phyloP scores from a whole-genome alignment of 768 basidiomycete species.

The Naganishia vaughanmartiniae region DNA sequence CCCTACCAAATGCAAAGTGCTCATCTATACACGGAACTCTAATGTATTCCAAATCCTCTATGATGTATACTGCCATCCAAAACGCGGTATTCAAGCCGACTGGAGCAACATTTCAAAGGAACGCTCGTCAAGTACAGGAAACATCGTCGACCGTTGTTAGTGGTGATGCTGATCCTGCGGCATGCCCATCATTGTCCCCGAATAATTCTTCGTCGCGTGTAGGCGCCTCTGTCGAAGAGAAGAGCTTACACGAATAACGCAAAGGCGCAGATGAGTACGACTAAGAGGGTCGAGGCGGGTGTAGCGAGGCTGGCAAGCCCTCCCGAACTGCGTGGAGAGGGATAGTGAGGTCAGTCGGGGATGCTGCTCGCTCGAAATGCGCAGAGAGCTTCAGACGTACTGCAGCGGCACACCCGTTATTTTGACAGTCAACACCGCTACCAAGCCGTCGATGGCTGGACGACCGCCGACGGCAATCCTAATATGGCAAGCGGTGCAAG shows the following conservation, averaged over 20 bases:
- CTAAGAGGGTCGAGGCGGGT: not conserved
- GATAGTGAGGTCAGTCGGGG: not conserved
- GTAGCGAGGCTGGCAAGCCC: not conserved
- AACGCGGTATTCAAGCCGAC: not conserved
- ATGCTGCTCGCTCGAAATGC: no score
- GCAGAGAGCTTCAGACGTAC: not conserved
- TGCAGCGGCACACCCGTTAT: constrained; percentile 54
- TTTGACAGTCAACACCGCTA: constrained; percentile 72
- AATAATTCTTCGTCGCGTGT: no score
- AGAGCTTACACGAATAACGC: constrained; percentile 6
- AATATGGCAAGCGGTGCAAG: not conserved
- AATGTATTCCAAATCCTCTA: constrained; percentile 14
- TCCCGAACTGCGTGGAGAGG: not conserved
- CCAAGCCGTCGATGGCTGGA: constrained; percentile 71
- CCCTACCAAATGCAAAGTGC: constrained; percentile 1
- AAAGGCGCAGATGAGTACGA: not conserved
- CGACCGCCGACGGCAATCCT: constrained; percentile 39
- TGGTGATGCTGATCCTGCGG: no score
- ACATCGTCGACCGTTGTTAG: no score
- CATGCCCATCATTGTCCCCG: not conserved
- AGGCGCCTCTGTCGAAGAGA: not conserved
- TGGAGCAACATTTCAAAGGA: not conserved
- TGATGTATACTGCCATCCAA: not conserved
- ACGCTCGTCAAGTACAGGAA: no score
- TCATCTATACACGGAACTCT: not conserved